Evolutionary conservation across 2,329 filamentous ascomycete species (phyloP).

Genomic region (Hortaea sp.): DNA sequence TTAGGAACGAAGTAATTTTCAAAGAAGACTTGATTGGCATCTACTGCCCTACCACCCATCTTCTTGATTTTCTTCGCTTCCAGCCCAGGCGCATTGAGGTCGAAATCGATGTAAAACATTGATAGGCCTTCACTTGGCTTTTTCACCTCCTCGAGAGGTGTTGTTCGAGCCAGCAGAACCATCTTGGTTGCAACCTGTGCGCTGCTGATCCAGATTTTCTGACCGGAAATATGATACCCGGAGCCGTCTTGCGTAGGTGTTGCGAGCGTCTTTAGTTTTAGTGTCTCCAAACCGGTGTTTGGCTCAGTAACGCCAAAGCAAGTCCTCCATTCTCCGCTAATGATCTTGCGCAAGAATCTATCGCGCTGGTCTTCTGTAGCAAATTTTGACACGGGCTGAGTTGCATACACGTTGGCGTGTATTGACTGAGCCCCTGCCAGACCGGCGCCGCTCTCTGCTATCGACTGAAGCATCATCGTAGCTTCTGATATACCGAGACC

Average conservation of each 20-base stretch:
- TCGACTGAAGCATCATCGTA: constrained; percentile 76
- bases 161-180: constrained; percentile 72
- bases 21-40: constrained; percentile 83
- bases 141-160: constrained; percentile 53
- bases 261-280: constrained; percentile 58
- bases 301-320: constrained; percentile 85
- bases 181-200: constrained; percentile 75
- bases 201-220: constrained; percentile 86
- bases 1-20: constrained; percentile 62
- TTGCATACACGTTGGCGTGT: constrained; percentile 60
- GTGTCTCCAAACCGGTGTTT: constrained; percentile 67
- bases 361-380: constrained; percentile 55
- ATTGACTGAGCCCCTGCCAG: constrained; percentile 58
- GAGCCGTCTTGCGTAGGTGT: constrained; percentile 47
- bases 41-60: constrained; percentile 74
- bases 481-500: constrained; percentile 72
- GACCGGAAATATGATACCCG: constrained; percentile 59
- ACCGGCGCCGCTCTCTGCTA: constrained; percentile 54
- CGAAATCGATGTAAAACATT: constrained; percentile 70
- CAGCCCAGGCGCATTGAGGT: constrained; percentile 50
- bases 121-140: constrained; percentile 68
- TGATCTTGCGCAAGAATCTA: constrained; percentile 57
- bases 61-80: constrained; percentile 67
- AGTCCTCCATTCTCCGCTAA: constrained; percentile 59
- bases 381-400: constrained; percentile 64